phyloP scores from a whole-genome alignment of 345 rosid species.

The Ceriops decandra region DNA sequence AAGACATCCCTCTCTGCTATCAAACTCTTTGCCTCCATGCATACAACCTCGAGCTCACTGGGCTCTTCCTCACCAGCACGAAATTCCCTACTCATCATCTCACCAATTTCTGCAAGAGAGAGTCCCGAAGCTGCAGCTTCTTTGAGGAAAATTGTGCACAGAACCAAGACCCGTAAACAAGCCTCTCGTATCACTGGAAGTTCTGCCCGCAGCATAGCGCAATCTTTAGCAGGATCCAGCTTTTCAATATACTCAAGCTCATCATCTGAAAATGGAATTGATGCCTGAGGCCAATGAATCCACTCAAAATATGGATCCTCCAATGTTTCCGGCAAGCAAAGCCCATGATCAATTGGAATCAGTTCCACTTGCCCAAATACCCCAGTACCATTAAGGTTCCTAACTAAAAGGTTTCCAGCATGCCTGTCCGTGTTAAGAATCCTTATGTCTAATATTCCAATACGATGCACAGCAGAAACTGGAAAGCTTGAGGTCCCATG shows the following conservation, averaged over 20 bases:
- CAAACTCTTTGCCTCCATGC: conserved; percentile 80
- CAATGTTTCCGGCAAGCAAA: conserved; percentile 89
- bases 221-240: conserved; percentile 62
- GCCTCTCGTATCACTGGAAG: conserved; percentile 95
- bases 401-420: conserved; percentile 91
- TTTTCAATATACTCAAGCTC: conserved; percentile 74
- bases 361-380: conserved; percentile 81
- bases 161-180: conserved; percentile 73
- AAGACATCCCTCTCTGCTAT: conserved; percentile 53
- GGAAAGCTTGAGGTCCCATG: conserved; percentile 98
- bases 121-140: conserved; percentile 82
- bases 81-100: conserved; percentile 98
- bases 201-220: conserved; percentile 71
- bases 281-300: conserved; percentile 99
- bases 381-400: conserved; percentile 66
- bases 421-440: conserved; percentile 96
- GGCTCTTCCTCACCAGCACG: conserved; percentile 88
- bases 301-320: conserved; percentile 99
- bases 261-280: conserved; percentile 92
- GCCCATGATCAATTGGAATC: conserved; percentile 96
- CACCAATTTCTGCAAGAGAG: conserved; percentile 94
- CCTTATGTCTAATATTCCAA: conserved; percentile 85
- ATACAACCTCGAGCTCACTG: conserved; percentile 88
- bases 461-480: conserved; percentile 82
- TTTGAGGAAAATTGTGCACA: conserved; percentile 84